A percentile compares a stretch with the other conserved stretches of the same genome.
These are phyloP conservation scores for Tolypocladium guangdongense DNA, from an alignment of 2,329 filamentous ascomycete species.

Conservation along the genomic window DNA sequence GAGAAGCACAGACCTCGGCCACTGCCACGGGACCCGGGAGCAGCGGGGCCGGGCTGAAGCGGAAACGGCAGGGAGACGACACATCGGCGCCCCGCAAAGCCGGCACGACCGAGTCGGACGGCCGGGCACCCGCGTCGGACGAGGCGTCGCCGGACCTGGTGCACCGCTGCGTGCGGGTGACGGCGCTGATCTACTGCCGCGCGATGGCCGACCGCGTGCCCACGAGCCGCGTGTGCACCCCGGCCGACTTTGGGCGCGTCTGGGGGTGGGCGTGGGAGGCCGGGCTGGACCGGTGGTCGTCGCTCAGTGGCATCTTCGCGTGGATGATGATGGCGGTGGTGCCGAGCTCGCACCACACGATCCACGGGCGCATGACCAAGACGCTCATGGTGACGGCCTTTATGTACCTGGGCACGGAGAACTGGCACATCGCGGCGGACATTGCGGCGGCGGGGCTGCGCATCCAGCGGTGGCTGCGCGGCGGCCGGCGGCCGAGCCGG, in stretches of 20 bases:
- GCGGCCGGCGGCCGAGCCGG: slow-evolving; percentile 6
- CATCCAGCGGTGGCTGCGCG: slow-evolving; percentile 31
- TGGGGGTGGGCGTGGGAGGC: slow-evolving; percentile 38
- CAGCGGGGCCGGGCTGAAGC: slow-evolving; percentile 3
- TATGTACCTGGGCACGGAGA: slow-evolving; percentile 35
- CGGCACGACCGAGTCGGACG: slow-evolving; percentile 1
- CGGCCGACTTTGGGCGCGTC: slow-evolving; percentile 28
- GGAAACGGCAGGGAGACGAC: slow-evolving; percentile 6
- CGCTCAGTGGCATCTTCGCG: slow-evolving; percentile 34
- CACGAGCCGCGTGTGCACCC: slow-evolving; percentile 27
- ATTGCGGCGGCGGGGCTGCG: slow-evolving; percentile 24
- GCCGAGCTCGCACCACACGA: slow-evolving; percentile 25
- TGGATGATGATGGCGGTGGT: slow-evolving; percentile 35
- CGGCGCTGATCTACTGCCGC: slow-evolving; percentile 35
- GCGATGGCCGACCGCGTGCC: slow-evolving; percentile 32
- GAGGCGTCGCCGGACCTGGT: slow-evolving; percentile 26
- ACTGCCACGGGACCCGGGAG: background rate
- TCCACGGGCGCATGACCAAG: slow-evolving; percentile 34
- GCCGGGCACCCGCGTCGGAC: slow-evolving; percentile 3
- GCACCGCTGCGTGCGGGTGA: slow-evolving; percentile 34
- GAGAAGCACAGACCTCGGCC: background rate
- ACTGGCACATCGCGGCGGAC: slow-evolving; percentile 33
- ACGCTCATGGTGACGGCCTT: slow-evolving; percentile 31
- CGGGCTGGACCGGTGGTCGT: slow-evolving; percentile 33
- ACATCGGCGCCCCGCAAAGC: slow-evolving; percentile 3